Base-by-base conservation (phyloP, 148 eudicot genomes). In the Gaultheria prostrata region DNA sequence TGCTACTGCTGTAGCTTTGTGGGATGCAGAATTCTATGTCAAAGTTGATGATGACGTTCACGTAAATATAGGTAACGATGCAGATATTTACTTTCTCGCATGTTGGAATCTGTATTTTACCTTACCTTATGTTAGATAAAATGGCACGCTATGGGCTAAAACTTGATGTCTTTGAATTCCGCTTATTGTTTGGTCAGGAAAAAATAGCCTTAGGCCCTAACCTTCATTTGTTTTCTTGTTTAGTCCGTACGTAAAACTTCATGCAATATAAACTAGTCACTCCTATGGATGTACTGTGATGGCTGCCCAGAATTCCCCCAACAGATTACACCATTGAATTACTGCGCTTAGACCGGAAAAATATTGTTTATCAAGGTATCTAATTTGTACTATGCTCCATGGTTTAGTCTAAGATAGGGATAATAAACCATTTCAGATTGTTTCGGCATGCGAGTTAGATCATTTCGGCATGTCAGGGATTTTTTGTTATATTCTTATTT, bases 1-100 rank as follows among this genome's bases (percentile, higher is more conserved):
- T 84, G 88, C 98, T 24, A 94, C 94, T 24, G 98, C 95, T 48
- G 94, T 91, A 82, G 88, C 92, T 75, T 48, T 89, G 85, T 94
- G 98, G 98, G 98, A 94, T 89, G 98, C 98, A 0, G 95, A 94
- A 83, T 94, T 91, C 82, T 94, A 94, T 84, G 92, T 94, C 78
- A 94, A 94, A 87, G 98, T 94, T 79, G 98, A 94, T 57, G 98
- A 94, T 81, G 98, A 94, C 74, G 94, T 94, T 35, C 98, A 94
- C 89, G 98, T 94, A 86, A 94, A 94, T 88, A 91, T 94, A 89
- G 98, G 98, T 94, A 88, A 85, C 67, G 71, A 67, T 35, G 82
- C 33, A 77, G 28, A 20, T 77, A 15, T 53, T 39, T 39, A 14
- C 33, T 53, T 35, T 70, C 80, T 48, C 17, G 69, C 26, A 81